Conservation (phyloP, 2,329 filamentous ascomycete genomes). For the Talaromyces sp. region DNA sequence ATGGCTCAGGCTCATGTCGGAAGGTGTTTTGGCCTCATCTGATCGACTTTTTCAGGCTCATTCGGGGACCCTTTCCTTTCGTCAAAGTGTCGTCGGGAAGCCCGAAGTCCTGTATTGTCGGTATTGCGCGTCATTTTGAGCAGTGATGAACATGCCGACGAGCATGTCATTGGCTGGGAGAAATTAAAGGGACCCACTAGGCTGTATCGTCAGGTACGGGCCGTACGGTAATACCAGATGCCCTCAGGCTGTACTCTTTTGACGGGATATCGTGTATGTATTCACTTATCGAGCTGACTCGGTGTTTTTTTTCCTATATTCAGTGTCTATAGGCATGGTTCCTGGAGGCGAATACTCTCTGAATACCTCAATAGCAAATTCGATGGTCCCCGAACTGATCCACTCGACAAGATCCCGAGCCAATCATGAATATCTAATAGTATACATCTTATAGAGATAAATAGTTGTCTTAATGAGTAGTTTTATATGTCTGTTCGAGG, state of each 20-base stretch:
- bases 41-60: too few species aligned
- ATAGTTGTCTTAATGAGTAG: too few species aligned
- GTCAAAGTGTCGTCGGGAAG: not conserved
- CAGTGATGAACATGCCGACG: not conserved
- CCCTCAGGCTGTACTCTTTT: not conserved
- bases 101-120: not conserved
- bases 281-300: too few species aligned
- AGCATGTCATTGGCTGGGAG: not conserved
- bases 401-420: conserved; percentile 2
- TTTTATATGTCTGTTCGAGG: too few species aligned
- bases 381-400: conserved; percentile 6
- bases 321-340: too few species aligned
- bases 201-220: not conserved
- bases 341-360: too few species aligned
- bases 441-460: not conserved
- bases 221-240: not conserved
- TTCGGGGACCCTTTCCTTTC: too few species aligned
- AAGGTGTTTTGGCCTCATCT: not conserved
- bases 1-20: not conserved
- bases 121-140: not conserved
- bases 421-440: not conserved
- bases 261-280: too few species aligned
- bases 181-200: not conserved
- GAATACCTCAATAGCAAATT: too few species aligned
- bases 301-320: too few species aligned